Percentiles rank a stretch among this genome's conserved stretches.
Evolutionary conservation across 1,139 yeast species (phyloP).

Genomic region (Blastobotrys proliferans): DNA sequence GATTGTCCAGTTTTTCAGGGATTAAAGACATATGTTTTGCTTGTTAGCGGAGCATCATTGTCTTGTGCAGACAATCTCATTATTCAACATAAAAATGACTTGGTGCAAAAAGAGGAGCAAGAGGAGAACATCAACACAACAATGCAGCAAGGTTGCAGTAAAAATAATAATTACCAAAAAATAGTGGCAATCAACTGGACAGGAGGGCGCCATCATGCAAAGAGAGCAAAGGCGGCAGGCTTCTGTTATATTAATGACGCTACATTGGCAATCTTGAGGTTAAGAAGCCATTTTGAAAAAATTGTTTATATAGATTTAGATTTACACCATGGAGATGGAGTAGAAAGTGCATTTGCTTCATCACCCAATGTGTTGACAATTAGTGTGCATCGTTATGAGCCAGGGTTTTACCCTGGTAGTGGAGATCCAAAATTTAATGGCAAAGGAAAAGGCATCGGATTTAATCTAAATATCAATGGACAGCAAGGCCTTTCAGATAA

Average conservation of each 20-base stretch:
- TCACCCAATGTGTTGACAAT: constrained; percentile 57
- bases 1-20: constrained; percentile 66
- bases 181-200: constrained; percentile 62
- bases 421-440: constrained; percentile 44
- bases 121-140: background rate
- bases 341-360: constrained; percentile 57
- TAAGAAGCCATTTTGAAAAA: constrained; percentile 46
- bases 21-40: constrained; percentile 47
- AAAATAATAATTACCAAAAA: background rate
- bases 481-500: constrained; percentile 52
- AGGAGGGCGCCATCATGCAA: constrained; percentile 77
- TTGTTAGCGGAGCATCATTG: constrained; percentile 57
- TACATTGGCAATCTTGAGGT: constrained; percentile 48
- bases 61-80: constrained; percentile 43
- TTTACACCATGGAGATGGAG: constrained; percentile 80
- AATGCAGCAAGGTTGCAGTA: background rate
- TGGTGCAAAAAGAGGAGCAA: too few relatives aligned
- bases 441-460: constrained; percentile 37
- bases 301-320: constrained; percentile 68
- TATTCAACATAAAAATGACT: background rate
- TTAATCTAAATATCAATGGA: constrained; percentile 54
- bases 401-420: constrained; percentile 73
- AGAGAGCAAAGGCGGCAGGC: constrained; percentile 56
- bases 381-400: constrained; percentile 59
- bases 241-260: constrained; percentile 73